These are phyloP conservation scores for Pichia sp. DNA, from an alignment of 1,139 yeast genomes.

Conservation along the genomic window DNA sequence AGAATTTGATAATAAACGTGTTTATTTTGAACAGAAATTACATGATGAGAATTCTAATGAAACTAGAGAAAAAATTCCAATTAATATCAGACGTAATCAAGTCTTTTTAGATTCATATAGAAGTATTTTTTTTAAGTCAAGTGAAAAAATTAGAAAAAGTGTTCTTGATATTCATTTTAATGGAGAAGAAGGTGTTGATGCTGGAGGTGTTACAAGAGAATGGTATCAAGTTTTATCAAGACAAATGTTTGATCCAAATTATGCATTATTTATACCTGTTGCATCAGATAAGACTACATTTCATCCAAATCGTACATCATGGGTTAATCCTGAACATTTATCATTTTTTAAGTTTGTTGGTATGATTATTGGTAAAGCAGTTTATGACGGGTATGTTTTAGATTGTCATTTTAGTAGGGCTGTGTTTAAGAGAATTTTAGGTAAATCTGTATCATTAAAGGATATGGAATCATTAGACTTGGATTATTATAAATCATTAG, in stretches of 20 bases:
- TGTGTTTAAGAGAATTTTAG: slow-evolving; percentile 81
- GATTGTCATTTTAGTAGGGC: slow-evolving; percentile 97
- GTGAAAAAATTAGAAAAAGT: slow-evolving; percentile 68
- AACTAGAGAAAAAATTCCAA: slow-evolving; percentile 46
- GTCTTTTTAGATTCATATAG: slow-evolving; percentile 90
- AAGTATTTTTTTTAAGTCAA: slow-evolving; percentile 71
- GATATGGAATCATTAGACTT: slow-evolving; percentile 95
- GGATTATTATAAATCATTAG: slow-evolving; percentile 84
- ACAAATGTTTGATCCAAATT: slow-evolving; percentile 95
- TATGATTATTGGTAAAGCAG: slow-evolving; percentile 89
- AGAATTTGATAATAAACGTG: slow-evolving; percentile 91
- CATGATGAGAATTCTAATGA: slow-evolving; percentile 38
- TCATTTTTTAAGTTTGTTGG: slow-evolving; percentile 95
- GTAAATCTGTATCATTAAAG: slow-evolving; percentile 74
- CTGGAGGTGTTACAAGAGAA: slow-evolving; percentile 96
- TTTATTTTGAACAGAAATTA: slow-evolving; percentile 71
- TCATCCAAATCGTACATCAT: slow-evolving; percentile 92
- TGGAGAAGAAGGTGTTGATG: slow-evolving; percentile 96
- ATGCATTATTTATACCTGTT: slow-evolving; percentile 88
- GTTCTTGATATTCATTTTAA: slow-evolving; percentile 75
- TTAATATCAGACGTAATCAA: slow-evolving; percentile 79
- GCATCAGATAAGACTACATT: slow-evolving; percentile 90
- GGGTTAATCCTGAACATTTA: slow-evolving; percentile 88
- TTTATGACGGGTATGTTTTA: slow-evolving; percentile 76
- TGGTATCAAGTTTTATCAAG: slow-evolving; percentile 95